A percentile compares a stretch with the other conserved stretches of the same genome.
Evolutionary conservation across 2,329 filamentous ascomycete genomes (phyloP).

Genomic region (Alternaria brassicae): DNA sequence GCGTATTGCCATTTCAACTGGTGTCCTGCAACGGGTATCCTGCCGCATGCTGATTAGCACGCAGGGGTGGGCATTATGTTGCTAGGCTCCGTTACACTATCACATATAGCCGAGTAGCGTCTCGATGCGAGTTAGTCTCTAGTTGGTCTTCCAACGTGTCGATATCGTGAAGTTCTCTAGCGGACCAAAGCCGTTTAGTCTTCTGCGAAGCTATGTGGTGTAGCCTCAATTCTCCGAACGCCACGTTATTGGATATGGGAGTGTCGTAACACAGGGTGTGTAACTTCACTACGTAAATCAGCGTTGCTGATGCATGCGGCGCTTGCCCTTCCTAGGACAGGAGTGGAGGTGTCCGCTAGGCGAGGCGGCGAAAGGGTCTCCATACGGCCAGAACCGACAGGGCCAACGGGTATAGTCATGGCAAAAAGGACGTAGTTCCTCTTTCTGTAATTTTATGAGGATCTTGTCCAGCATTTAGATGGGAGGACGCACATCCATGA

Average conservation of each 20-base stretch:
- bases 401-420: background rate
- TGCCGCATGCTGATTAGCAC: conserved; percentile 5
- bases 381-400: background rate
- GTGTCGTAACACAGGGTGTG: conserved; percentile 2
- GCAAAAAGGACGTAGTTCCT: background rate
- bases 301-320: background rate
- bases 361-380: background rate
- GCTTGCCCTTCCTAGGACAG: background rate
- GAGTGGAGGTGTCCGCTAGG: background rate
- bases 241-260: background rate
- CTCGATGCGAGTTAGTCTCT: background rate
- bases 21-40: conserved; percentile 6
- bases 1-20: background rate
- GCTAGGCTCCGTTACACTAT: conserved; percentile 7
- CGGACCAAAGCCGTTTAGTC: background rate
- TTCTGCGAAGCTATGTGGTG: background rate
- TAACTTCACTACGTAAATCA: conserved; percentile 4
- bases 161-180: conserved; percentile 14
- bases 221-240: conserved; percentile 2
- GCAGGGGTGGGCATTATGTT: background rate
- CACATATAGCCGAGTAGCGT: conserved; percentile 1
- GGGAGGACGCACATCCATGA: background rate
- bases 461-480: background rate
- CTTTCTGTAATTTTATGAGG: background rate
- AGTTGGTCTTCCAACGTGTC: conserved; percentile 4